Evolutionary conservation across 768 basidiomycete species (phyloP), one percentile per base, ranked within the genome.

Genomic region (Phlebiopsis flavidoalba): DNA sequence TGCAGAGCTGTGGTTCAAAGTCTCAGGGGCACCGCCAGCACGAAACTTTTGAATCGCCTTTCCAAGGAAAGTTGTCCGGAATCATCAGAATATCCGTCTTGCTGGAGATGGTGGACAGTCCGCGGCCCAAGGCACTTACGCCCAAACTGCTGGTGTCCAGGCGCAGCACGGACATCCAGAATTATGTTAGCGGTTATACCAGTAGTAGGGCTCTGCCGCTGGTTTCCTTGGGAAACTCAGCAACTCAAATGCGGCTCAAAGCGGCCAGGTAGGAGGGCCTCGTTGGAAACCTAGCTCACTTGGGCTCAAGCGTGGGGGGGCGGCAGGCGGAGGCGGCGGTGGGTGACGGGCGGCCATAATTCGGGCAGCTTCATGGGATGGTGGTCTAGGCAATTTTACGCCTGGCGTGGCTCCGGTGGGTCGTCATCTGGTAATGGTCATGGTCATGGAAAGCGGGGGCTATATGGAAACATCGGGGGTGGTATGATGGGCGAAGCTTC

Each of bases 31-130:
- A 72, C 14, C 76, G 77, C 59, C 78, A 83, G 62, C 69, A 76
- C 31, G 77, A 79, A 24, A 73, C 83, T 40, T n/a, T 67, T 93
- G 43, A 70, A 75, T 31, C 83, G 87, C 22, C 80, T 92, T 26
- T 74, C 75, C 19, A 90, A 88, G 70, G 76, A 87, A 11, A 72
- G 85, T n/a, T 0, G 89, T 93, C 0, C 81, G 86, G 5, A 83
- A 83, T 64, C 89, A 92, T 73, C 74, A 87, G 69, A 92, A 92
- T 70, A 78, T 86, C 35, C 83, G 91, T 0, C 66, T 77, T 6
- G 75, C 75, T 0, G 83, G 83, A 3, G 80, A 86, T 63, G 81
- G 83, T 31, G 80, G 83, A 3, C 59, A 73, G 0, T 60, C 81
- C 10, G 72, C 66, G 12, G 71, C 79, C 2, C 74, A 84, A 54